These are phyloP conservation scores for Avena sativa DNA, from an alignment of 176 grass and related monocot species.

Conservation along the genomic window DNA sequence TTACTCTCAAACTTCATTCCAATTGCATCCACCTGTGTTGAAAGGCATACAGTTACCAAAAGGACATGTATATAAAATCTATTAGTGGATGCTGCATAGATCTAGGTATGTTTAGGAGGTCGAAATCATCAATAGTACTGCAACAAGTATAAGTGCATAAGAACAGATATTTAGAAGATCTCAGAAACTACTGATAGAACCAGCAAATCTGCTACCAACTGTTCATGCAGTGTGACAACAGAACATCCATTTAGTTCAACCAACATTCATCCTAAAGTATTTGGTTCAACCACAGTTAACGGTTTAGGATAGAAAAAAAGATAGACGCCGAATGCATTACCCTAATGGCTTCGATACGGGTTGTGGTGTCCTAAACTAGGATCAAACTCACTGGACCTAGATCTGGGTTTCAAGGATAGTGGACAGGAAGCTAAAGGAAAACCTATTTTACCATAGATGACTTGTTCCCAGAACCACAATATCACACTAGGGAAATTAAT, in stretches of 20 bases:
- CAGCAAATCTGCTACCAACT: background rate
- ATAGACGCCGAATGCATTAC: background rate
- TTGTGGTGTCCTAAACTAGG: background rate
- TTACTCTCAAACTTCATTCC: conserved; percentile 63
- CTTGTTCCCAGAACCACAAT: conserved; percentile 1
- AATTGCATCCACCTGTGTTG: conserved; percentile 68
- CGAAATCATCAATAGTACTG: background rate
- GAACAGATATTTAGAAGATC: conserved; percentile 24
- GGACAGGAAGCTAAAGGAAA: background rate
- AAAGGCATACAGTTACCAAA: conserved; percentile 22
- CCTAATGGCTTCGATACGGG: background rate
- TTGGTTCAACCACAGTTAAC: background rate
- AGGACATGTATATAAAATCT: conserved; percentile 27
- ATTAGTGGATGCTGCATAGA: background rate
- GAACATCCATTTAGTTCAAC: background rate
- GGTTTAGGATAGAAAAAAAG: background rate
- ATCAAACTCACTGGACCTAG: background rate
- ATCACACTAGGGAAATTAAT: background rate
- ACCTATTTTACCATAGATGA: background rate
- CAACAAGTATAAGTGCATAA: conserved; percentile 1
- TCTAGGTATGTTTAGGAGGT: conserved; percentile 12
- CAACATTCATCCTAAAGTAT: conserved; percentile 3
- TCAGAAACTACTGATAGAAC: conserved; percentile 2
- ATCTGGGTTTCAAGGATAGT: background rate
- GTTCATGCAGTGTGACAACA: conserved; percentile 5